phyloP scores from a whole-genome alignment of 257 asterid species.

The Solanum pimpinellifolium region DNA sequence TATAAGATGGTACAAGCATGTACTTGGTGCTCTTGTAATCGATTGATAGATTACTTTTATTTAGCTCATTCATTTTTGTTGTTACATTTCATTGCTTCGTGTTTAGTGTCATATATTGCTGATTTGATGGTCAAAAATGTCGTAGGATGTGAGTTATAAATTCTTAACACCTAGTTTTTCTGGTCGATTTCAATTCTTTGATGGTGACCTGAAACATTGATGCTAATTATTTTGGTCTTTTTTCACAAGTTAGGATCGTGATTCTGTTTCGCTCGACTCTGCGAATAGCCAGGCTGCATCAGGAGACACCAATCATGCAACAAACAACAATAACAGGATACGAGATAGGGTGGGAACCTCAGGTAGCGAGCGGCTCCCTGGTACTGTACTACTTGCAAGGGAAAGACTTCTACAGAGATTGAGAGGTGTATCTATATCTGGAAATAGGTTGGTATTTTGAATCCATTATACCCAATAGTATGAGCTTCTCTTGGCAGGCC shows the following conservation, averaged over 20 bases:
- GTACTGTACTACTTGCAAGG: conserved; percentile 81
- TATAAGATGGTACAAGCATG: not conserved
- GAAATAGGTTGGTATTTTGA: conserved; percentile 41
- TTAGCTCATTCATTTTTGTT: not conserved
- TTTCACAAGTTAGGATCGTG: conserved; percentile 48
- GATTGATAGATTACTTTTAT: not conserved
- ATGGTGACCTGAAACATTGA: not conserved
- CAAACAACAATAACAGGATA: conserved; percentile 15
- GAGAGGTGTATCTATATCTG: conserved; percentile 63
- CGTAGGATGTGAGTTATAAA: not conserved
- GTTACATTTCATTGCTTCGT: not conserved
- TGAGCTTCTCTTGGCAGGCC: not conserved
- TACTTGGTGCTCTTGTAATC: not conserved
- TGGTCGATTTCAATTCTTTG: not conserved
- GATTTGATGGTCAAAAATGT: not conserved
- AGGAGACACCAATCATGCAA: conserved; percentile 16
- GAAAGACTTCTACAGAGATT: conserved; percentile 81
- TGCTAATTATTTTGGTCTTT: not conserved
- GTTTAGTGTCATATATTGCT: not conserved
- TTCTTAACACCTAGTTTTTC: not conserved
- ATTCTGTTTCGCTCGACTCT: conserved; percentile 28
- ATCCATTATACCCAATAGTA: not conserved
- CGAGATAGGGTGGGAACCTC: conserved; percentile 30
- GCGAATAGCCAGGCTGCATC: conserved; percentile 33
- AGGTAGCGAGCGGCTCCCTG: conserved; percentile 72